A percentile compares a stretch with the other conserved stretches of the same genome.
Conservation (phyloP, 1,139 yeast genomes). For the Saccharomyces uvarum region DNA sequence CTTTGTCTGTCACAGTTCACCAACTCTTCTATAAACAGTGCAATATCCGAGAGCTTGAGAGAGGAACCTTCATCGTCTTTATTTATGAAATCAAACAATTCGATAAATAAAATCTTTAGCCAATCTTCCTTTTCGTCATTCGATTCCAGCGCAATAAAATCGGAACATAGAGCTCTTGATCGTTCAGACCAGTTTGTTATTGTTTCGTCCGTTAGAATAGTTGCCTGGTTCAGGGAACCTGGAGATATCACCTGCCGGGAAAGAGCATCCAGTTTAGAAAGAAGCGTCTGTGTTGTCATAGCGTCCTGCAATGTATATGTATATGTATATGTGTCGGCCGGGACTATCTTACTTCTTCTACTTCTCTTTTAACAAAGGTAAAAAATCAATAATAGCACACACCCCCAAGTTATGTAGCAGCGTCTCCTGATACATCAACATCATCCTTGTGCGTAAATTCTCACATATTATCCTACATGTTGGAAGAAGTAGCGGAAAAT, state of each 20-base stretch:
- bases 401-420: not conserved
- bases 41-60: constrained; percentile 10
- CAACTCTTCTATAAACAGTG: constrained; percentile 12
- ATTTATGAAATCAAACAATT: constrained; percentile 14
- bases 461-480: not conserved
- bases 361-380: not conserved
- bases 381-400: not conserved
- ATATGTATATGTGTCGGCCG: not conserved
- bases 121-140: constrained; percentile 15
- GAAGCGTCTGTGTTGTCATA: not conserved
- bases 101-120: constrained; percentile 17
- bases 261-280: not conserved
- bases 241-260: not conserved
- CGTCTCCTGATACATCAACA: not conserved
- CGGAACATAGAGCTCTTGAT: constrained; percentile 7
- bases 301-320: not conserved
- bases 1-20: constrained; percentile 4
- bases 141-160: constrained; percentile 10
- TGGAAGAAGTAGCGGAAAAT: not conserved
- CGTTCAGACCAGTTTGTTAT: constrained; percentile 14
- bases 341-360: not conserved
- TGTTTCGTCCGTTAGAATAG: constrained; percentile 11
- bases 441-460: not conserved
- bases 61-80: constrained; percentile 2
- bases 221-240: not conserved